These are phyloP conservation scores for Xylaria sp. DNA, from an alignment of 2,329 filamentous ascomycete genomes.

Conservation along the genomic window DNA sequence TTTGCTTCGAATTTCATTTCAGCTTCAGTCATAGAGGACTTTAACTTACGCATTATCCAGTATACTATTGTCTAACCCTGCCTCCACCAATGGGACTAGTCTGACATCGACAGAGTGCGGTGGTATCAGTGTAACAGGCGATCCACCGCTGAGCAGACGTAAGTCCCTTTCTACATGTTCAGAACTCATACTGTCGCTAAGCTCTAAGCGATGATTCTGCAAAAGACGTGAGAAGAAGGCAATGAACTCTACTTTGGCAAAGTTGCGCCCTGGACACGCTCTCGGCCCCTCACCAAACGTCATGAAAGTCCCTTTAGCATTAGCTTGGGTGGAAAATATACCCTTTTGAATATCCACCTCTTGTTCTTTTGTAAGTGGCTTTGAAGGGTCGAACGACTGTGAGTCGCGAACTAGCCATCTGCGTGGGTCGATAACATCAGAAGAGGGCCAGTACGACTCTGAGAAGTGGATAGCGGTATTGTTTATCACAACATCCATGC, in stretches of 20 bases:
- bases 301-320: constrained; percentile 26
- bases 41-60: no score
- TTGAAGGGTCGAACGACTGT: constrained; percentile 14
- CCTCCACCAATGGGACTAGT: neutral
- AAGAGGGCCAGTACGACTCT: constrained; percentile 19
- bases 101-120: constrained; percentile 11
- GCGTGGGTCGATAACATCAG: constrained; percentile 20
- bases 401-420: constrained; percentile 18
- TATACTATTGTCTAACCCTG: no score
- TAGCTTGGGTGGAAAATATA: constrained; percentile 4
- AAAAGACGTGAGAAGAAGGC: constrained; percentile 24
- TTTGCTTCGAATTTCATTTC: no score
- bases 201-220: neutral
- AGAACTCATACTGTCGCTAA: neutral
- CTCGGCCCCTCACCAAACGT: constrained; percentile 22
- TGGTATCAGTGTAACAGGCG: constrained; percentile 17
- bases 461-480: constrained; percentile 27
- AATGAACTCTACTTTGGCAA: constrained; percentile 28
- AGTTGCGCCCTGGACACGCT: constrained; percentile 26
- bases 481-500: constrained; percentile 22
- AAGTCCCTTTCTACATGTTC: constrained; percentile 4
- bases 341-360: constrained; percentile 6
- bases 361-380: constrained; percentile 6
- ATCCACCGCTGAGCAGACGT: constrained; percentile 20
- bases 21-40: no score